Evolutionary conservation across 345 rosid genomes (phyloP), one percentile per base, ranked within the genome.

Genomic region (Euphorbia tirucalli): DNA sequence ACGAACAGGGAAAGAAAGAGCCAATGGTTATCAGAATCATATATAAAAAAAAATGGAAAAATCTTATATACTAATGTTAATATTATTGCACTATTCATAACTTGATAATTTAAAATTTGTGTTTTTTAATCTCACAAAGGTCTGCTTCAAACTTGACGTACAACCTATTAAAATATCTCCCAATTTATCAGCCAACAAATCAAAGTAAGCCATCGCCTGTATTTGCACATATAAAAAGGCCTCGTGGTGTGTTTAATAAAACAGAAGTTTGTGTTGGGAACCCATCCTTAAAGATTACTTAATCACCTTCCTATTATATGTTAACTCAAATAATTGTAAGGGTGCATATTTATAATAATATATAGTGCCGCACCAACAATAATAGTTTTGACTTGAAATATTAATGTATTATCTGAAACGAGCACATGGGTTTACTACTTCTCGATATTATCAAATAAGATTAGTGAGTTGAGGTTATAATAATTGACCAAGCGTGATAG

Each of bases 321-420:
- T n/a, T 60, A 14, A 19, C 14, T 41, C 44, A 6, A 22, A 13
- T 24, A 0, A 5, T 32, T 58, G 46, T 27, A 44, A 43, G 55
- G 3, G 31, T 19, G n/a, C 43, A 31, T 41, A 43, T 41, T 44
- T 24, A 5, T 22, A 41, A 15, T 32, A 32, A 69, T 69, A 69
- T 14, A 24, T 61, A 41, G 16, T 56, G 31, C 41, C 62, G 31
- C 2, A 27, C 72, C 62, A 60, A 60, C 72, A 35, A 39, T 49
- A 39, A 50, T 3, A 7, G 68, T 11, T 54, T 75, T 41, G 74
- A 56, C 70, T 55, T 69, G n/a, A 37, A 41, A 21, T 27, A 61
- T 52, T 27, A 52, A 13, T 63, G 14, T 4, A 58, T 55, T 25
- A 57, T 16, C 24, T 60, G 13, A 19, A 66, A 61, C 59, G 8